Evolutionary conservation across 306 rosid genomes (phyloP).

Genomic region (Fragaria vesca): DNA sequence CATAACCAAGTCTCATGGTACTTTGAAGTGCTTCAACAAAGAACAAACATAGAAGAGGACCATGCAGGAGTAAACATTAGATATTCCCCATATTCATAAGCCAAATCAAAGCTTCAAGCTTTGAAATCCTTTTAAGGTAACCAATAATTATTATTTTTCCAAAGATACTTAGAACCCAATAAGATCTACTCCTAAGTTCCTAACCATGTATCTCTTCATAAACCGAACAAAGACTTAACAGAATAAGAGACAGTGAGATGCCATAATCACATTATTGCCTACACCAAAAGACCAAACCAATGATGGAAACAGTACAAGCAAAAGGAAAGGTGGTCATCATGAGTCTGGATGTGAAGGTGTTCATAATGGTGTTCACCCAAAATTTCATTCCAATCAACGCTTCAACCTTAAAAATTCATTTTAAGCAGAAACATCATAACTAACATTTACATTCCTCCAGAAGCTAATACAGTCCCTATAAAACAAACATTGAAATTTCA

Average conservation of each 20-base stretch:
- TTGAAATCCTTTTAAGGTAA: neutral
- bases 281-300: neutral
- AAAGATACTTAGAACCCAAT: neutral
- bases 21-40: neutral
- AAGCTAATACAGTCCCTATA: neutral
- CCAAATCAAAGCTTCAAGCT: constrained; percentile 1
- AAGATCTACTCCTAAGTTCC: neutral
- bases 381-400: neutral
- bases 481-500: neutral
- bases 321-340: neutral
- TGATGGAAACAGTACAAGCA: neutral
- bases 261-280: neutral
- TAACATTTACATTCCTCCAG: neutral
- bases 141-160: neutral
- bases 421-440: neutral
- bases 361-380: neutral
- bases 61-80: neutral
- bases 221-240: neutral
- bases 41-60: neutral
- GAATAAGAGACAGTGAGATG: neutral
- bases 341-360: neutral
- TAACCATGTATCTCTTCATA: neutral
- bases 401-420: neutral
- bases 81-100: neutral
- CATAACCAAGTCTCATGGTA: neutral